phyloP scores from a whole-genome alignment of 2,329 filamentous ascomycete species.

The Tolypocladium cylindrosporum region DNA sequence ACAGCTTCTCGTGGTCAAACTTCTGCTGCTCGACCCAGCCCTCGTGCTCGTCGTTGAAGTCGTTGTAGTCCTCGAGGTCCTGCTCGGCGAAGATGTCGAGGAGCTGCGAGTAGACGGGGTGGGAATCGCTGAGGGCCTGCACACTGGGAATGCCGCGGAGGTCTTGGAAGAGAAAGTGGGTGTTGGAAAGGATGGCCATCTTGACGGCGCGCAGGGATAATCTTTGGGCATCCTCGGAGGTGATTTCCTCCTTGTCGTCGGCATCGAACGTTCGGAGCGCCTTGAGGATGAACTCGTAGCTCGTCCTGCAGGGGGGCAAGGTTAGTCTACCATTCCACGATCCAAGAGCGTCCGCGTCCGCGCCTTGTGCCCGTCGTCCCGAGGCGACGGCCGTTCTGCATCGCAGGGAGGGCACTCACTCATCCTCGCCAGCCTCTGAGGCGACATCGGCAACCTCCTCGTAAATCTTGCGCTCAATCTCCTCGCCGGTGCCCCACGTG shows the following conservation, averaged over 20 bases:
- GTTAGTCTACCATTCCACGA: background rate
- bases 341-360: background rate
- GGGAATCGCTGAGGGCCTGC: constrained; percentile 76
- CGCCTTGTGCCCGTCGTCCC: background rate
- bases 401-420: constrained; percentile 39
- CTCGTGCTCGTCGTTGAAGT: constrained; percentile 87
- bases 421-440: constrained; percentile 64
- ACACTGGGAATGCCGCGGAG: constrained; percentile 74
- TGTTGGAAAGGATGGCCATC: constrained; percentile 41
- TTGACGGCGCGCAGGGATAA: constrained; percentile 48
- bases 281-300: constrained; percentile 59
- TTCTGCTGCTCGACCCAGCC: constrained; percentile 72
- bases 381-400: background rate
- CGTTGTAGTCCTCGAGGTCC: constrained; percentile 88
- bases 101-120: constrained; percentile 79
- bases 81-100: constrained; percentile 94
- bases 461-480: constrained; percentile 78
- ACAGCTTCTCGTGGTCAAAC: constrained; percentile 62
- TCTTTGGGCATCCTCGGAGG: constrained; percentile 50
- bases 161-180: constrained; percentile 65
- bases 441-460: constrained; percentile 75
- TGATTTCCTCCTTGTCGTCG: constrained; percentile 42
- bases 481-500: constrained; percentile 72
- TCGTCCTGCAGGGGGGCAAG: constrained; percentile 29
- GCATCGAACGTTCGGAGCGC: constrained; percentile 51